Conservation (phyloP, 2,329 filamentous ascomycete genomes). For the Penicillium sp. region DNA sequence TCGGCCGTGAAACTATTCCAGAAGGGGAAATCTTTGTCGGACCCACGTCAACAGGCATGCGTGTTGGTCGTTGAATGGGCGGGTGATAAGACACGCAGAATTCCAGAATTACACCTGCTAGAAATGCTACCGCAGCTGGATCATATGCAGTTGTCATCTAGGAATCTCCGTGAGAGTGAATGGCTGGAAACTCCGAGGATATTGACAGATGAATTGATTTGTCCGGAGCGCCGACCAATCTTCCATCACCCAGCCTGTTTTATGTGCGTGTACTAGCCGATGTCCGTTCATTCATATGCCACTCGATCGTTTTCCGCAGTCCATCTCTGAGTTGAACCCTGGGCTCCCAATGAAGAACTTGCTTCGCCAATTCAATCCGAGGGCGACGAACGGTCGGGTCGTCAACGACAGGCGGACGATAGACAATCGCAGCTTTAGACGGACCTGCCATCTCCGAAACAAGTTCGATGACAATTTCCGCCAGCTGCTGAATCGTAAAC, state of each 20-base stretch:
- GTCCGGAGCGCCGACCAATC: conserved; percentile 1
- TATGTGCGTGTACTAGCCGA: no score
- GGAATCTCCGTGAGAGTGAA: no score
- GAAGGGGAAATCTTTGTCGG: conserved; percentile 28
- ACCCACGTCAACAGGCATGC: conserved; percentile 12
- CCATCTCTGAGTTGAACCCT: conserved; percentile 23
- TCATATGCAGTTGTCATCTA: no score
- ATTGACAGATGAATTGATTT: no score
- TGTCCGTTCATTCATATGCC: no score
- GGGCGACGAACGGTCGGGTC: conserved; percentile 18
- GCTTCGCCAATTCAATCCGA: conserved; percentile 28
- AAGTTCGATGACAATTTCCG: conserved; percentile 23
- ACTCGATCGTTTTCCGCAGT: conserved; percentile 27
- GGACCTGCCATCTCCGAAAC: conserved; percentile 11
- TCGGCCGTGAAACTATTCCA: conserved; percentile 14
- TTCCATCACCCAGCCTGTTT: no score
- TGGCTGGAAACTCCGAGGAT: no score
- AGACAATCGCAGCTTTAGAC: conserved; percentile 5
- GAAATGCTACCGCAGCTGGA: no score
- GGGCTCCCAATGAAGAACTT: conserved; percentile 27
- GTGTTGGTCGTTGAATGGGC: conserved; percentile 1
- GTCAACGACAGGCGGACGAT: conserved; percentile 5
- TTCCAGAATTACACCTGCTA: no score
- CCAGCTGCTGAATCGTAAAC: conserved; percentile 30
- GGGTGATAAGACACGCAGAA: conserved; percentile 4